Base-by-base conservation (phyloP, 2,329 filamentous ascomycete genomes). In the Camillea tinctor region DNA sequence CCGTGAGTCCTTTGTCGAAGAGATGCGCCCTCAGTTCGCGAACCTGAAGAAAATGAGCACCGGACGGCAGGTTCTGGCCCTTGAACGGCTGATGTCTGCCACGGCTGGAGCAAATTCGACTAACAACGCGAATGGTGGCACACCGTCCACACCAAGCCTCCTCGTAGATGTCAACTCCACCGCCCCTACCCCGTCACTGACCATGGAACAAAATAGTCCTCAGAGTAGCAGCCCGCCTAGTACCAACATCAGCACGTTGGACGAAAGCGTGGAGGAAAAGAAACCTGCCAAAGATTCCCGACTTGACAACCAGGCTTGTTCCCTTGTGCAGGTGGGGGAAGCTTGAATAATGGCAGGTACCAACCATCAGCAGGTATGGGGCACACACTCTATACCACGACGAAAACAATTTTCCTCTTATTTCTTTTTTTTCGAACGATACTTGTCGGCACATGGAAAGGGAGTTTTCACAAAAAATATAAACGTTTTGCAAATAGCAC, bases 151-250 rank as follows among this genome's bases (percentile, higher is more conserved):
- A 1, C 73, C 76, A 2, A 74, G 74, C 49, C 74, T 81, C 52
- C 74, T 80, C 61, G 75, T 80, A 59, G 76, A 84, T 66, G 75
- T 77, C 69, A 74, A 77, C 75, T 82, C 87, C 56, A 79, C 80
- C 9, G 82, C 83, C 0, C 84, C 87, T 8, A 89, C 88, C 0
- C 90, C 89, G 1, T 81, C 82, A 21, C 80, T 91, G 57, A 90
- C 88, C 1, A 88, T 84, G 66, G 88, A 88, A 67, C 84, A 85
- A 48, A 90, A 90, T 70, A 90, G 86, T 64, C 88, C 88, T 1
- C 85, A 87, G 67, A 90, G 85, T 72, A 87, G 80, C 71, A 87
- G 83, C 61, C 80, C 88, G 2, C 84, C 87, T 4, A 91, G 87
- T 73, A 84, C 86, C 2, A 85, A 81, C 64, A 80, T 80, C 44